Evolutionary conservation across 164 flowering plant genomes (phyloP).

Genomic region (Magnolia kwangsiensis): DNA sequence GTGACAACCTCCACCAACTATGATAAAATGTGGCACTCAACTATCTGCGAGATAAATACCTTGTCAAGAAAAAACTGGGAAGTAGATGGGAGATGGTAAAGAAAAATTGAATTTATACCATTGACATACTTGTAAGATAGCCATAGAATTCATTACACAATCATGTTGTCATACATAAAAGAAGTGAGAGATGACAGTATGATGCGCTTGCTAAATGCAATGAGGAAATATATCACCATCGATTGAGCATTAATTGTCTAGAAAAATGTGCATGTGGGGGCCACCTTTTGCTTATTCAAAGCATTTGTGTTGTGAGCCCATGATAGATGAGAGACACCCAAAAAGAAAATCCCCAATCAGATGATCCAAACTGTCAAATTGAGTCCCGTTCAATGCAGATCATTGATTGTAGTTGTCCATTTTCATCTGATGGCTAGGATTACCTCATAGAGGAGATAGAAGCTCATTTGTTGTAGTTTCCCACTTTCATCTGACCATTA

Average conservation of each 20-base stretch:
- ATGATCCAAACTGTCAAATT: background rate
- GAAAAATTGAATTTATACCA: conserved; percentile 72
- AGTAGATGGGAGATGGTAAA: conserved; percentile 80
- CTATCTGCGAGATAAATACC: conserved; percentile 34
- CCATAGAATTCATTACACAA: background rate
- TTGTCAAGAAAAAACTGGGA: conserved; percentile 98
- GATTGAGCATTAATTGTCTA: too few relatives aligned
- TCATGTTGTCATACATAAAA: background rate
- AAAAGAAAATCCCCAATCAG: background rate
- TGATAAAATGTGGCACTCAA: too few relatives aligned
- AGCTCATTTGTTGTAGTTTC: too few relatives aligned
- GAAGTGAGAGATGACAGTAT: background rate
- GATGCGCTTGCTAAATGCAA: background rate
- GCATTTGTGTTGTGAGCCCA: too few relatives aligned
- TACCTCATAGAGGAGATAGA: too few relatives aligned
- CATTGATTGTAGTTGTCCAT: background rate
- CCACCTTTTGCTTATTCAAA: too few relatives aligned
- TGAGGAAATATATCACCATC: too few relatives aligned
- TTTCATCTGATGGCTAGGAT: too few relatives aligned
- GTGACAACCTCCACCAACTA: too few relatives aligned
- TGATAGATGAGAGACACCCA: background rate
- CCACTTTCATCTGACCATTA: too few relatives aligned
- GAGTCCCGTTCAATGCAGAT: background rate
- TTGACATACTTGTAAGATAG: conserved; percentile 76
- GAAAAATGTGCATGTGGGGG: too few relatives aligned